These are phyloP conservation scores for Phytophthora megakarya DNA, from an alignment of 352 stramenopile genomes.

Conservation along the genomic window DNA sequence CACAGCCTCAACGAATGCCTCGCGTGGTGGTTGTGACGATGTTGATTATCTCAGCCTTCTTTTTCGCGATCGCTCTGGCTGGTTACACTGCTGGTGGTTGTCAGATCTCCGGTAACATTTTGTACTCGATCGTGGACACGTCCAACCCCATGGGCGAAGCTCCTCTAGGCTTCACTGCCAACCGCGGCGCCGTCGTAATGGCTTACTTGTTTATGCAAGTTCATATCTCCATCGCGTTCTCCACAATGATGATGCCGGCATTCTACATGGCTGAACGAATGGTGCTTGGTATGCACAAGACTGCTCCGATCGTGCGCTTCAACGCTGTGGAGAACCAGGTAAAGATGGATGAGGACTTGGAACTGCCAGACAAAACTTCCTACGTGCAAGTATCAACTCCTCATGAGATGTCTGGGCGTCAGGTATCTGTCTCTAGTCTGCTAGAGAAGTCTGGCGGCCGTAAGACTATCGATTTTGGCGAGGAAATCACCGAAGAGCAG, in stretches of 20 bases:
- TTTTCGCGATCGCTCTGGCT: slow-evolving; percentile 23
- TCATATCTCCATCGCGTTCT: slow-evolving; percentile 52
- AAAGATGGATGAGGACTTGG: slow-evolving; percentile 15
- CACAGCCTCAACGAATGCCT: slow-evolving; percentile 22
- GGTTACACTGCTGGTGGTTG: slow-evolving; percentile 20
- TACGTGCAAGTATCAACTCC: slow-evolving; percentile 12
- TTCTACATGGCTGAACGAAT: slow-evolving; percentile 44
- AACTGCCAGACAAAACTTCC: slow-evolving; percentile 23
- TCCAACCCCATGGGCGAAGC: slow-evolving; percentile 20
- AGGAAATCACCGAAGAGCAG: slow-evolving; percentile 22
- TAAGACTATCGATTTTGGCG: slow-evolving; percentile 4
- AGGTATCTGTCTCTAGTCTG: slow-evolving; percentile 5
- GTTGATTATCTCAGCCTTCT: slow-evolving; percentile 21
- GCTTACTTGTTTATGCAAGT: slow-evolving; percentile 54
- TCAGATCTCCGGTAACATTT: slow-evolving; percentile 22
- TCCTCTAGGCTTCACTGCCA: slow-evolving; percentile 48
- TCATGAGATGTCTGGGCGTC: slow-evolving; percentile 1
- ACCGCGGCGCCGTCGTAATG: slow-evolving; percentile 43
- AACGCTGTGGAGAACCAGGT: slow-evolving; percentile 28
- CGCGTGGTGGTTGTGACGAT: slow-evolving; percentile 18
- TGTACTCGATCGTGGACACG: slow-evolving; percentile 25
- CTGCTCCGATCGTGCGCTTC: slow-evolving; percentile 18
- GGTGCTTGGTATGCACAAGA: slow-evolving; percentile 35
- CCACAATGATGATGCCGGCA: slow-evolving; percentile 48
- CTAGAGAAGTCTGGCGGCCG: slow-evolving; percentile 20